A percentile compares a stretch with the other conserved stretches of the same genome.
These are phyloP conservation scores for Fusarium continuum DNA, from an alignment of 2,329 filamentous ascomycete species.

Conservation along the genomic window DNA sequence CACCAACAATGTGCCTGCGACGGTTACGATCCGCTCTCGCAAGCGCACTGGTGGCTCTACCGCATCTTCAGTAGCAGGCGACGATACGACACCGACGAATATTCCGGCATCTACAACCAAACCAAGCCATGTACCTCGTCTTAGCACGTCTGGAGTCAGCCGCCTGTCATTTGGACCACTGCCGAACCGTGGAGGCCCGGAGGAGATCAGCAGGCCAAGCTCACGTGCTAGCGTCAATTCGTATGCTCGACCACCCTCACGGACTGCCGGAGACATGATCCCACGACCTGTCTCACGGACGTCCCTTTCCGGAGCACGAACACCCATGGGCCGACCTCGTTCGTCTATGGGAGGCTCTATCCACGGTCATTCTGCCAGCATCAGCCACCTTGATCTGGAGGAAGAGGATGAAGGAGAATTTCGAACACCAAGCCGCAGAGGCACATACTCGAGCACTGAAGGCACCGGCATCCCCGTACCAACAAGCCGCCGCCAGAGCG, in stretches of 20 bases:
- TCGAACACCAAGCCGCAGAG: constrained; percentile 64
- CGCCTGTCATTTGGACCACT: constrained; percentile 71
- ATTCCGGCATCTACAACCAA: constrained; percentile 50
- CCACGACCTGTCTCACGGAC: constrained; percentile 72
- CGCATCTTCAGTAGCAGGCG: constrained; percentile 59
- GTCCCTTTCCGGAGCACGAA: constrained; percentile 68
- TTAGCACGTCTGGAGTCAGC: constrained; percentile 70
- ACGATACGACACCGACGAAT: constrained; percentile 61
- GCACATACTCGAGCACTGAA: constrained; percentile 62
- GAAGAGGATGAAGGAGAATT: constrained; percentile 54
- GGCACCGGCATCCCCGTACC: constrained; percentile 60
- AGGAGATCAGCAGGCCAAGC: constrained; percentile 68
- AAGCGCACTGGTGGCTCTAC: constrained; percentile 72
- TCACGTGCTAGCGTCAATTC: constrained; percentile 74
- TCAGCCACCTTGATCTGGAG: constrained; percentile 63
- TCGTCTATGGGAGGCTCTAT: constrained; percentile 75
- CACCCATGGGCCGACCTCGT: constrained; percentile 73
- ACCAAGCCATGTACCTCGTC: constrained; percentile 63
- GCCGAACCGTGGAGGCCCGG: constrained; percentile 62
- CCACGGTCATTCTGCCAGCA: constrained; percentile 66
- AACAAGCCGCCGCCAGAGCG: constrained; percentile 55
- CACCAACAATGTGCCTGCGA: constrained; percentile 58
- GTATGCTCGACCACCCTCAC: constrained; percentile 63
- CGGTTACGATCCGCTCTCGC: constrained; percentile 72
- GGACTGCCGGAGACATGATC: constrained; percentile 59